Conservation (phyloP, 1,284 basidiomycete species). For the Mycena sp. region DNA sequence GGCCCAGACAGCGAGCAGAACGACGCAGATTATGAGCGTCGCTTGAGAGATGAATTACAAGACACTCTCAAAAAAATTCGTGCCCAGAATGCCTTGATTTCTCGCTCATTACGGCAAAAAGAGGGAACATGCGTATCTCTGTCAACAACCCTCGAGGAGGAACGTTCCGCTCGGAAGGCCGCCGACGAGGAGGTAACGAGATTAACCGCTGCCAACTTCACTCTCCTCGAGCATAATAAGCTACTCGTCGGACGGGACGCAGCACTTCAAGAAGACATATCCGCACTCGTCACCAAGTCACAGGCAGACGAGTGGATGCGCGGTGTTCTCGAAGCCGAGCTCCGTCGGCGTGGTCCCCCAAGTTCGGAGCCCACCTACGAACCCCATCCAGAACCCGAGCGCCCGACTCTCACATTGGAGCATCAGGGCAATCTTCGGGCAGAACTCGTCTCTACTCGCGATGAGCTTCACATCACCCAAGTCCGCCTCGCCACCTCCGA, state of each 20-base stretch:
- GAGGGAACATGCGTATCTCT: slow-evolving; percentile 38
- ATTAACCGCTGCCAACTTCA: slow-evolving; percentile 39
- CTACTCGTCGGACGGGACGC: slow-evolving; percentile 41
- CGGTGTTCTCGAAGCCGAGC: slow-evolving; percentile 37
- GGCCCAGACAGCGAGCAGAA: slow-evolving; percentile 33
- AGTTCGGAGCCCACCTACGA: slow-evolving; percentile 12
- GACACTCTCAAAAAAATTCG: slow-evolving; percentile 43
- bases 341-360: slow-evolving; percentile 30
- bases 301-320: slow-evolving; percentile 42
- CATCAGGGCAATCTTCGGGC: slow-evolving; percentile 37
- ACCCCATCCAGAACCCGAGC: slow-evolving; percentile 17
- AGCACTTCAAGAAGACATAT: slow-evolving; percentile 40
- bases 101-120: slow-evolving; percentile 40
- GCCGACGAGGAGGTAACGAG: slow-evolving; percentile 38
- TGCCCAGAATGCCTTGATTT: slow-evolving; percentile 39
- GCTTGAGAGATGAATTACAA: slow-evolving; percentile 39
- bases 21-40: slow-evolving; percentile 40
- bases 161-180: slow-evolving; percentile 36
- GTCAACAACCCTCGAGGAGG: slow-evolving; percentile 36
- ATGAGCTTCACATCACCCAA: slow-evolving; percentile 40
- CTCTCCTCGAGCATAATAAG: slow-evolving; percentile 43
- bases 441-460: slow-evolving; percentile 39
- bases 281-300: slow-evolving; percentile 40
- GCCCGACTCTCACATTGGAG: slow-evolving; percentile 30
- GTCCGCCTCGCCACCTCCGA: slow-evolving; percentile 37